phyloP scores from a whole-genome alignment of 208 protist genomes.

The Acanthamoeba lugdunensis region DNA sequence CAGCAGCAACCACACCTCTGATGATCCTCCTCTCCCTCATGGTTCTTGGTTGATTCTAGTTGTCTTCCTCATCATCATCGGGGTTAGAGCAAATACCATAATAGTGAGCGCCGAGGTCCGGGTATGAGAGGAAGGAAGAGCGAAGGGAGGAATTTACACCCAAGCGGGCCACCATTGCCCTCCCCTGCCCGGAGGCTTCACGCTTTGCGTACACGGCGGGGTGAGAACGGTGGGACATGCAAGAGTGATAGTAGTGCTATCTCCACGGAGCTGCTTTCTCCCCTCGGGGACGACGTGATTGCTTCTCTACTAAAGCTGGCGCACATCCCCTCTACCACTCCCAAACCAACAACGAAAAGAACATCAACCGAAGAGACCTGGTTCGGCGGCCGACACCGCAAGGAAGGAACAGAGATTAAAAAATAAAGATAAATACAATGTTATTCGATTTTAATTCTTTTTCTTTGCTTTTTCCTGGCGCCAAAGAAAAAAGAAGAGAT shows the following conservation, averaged over 20 bases:
- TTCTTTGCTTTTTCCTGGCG: constrained; percentile 5
- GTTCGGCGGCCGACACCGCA: too few relatives aligned
- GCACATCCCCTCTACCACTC: not conserved
- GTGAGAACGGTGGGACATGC: constrained; percentile 34
- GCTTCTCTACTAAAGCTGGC: constrained; percentile 62
- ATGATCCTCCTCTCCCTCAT: too few relatives aligned
- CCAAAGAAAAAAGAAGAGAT: not conserved
- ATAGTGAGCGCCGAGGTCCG: too few relatives aligned
- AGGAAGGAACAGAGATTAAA: not conserved
- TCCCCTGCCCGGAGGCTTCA: not conserved
- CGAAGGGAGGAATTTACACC: not conserved
- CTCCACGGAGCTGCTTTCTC: constrained; percentile 41
- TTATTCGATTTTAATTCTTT: not conserved
- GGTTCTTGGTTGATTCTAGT: not conserved
- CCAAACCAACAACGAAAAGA: not conserved
- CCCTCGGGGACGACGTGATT: constrained; percentile 1
- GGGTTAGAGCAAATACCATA: too few relatives aligned
- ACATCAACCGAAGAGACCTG: not conserved
- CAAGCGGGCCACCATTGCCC: constrained; percentile 35
- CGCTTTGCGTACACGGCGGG: not conserved
- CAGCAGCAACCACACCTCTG: too few relatives aligned
- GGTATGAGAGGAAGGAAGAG: not conserved
- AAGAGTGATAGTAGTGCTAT: constrained; percentile 13
- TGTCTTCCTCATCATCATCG: too few relatives aligned
- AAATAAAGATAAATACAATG: not conserved